Evolutionary conservation across 2,329 filamentous ascomycete species (phyloP).

Genomic region (Erysiphe pulchra): DNA sequence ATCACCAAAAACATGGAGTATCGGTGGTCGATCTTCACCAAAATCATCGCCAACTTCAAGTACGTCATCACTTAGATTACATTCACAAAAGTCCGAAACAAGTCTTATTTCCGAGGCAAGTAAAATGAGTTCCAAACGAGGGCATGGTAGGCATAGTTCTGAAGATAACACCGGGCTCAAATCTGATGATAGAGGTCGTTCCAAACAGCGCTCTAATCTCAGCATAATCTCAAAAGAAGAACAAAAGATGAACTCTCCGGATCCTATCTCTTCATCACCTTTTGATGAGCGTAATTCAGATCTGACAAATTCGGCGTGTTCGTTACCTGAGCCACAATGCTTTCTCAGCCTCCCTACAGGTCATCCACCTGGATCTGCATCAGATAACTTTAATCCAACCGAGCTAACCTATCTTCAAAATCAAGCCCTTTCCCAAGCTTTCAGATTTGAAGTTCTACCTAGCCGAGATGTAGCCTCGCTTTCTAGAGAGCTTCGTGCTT

Average conservation of each 20-base stretch:
- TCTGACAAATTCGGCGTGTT: neutral
- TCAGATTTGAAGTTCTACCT: conserved; percentile 36
- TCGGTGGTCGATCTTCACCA: conserved; percentile 4
- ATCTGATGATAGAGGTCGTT: conserved; percentile 32
- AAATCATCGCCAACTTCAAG: conserved; percentile 4
- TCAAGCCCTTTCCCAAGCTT: conserved; percentile 35
- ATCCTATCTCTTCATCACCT: neutral
- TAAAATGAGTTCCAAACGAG: neutral
- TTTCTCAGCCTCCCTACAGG: conserved; percentile 37
- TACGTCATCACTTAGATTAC: neutral
- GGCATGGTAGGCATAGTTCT: conserved; percentile 27
- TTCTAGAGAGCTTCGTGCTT: conserved; percentile 43
- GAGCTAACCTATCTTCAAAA: conserved; percentile 27
- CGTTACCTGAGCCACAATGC: conserved; percentile 18
- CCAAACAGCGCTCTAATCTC: conserved; percentile 25
- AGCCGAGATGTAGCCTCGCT: conserved; percentile 36
- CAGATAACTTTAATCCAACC: conserved; percentile 18
- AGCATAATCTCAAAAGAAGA: conserved; percentile 5
- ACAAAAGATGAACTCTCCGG: neutral
- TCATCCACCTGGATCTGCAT: conserved; percentile 26
- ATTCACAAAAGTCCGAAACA: neutral
- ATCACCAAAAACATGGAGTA: conserved; percentile 1
- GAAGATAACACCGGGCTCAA: conserved; percentile 20
- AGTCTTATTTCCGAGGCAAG: neutral
- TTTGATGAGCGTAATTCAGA: neutral